These are phyloP conservation scores for Neonectria faginata DNA, from an alignment of 2,329 filamentous ascomycete genomes.

Conservation along the genomic window DNA sequence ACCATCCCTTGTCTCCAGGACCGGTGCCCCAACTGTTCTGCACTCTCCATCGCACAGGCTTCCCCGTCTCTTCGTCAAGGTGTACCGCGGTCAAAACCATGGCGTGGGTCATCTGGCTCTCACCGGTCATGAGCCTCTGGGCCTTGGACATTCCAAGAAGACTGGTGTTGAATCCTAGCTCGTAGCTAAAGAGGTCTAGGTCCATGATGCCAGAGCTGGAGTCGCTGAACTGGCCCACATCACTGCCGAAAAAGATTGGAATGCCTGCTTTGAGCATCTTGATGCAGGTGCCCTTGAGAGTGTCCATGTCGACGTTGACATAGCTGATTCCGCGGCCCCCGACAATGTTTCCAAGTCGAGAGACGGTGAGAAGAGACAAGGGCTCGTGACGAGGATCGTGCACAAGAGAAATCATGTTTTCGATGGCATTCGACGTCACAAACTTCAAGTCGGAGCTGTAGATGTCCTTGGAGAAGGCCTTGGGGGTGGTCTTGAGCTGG, in stretches of 20 bases:
- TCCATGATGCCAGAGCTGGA: constrained; percentile 81
- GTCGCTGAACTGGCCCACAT: constrained; percentile 87
- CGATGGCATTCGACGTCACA: constrained; percentile 70
- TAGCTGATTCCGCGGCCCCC: constrained; percentile 82
- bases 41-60: constrained; percentile 82
- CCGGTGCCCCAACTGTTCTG: constrained; percentile 85
- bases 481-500: constrained; percentile 73
- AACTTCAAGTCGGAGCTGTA: constrained; percentile 67
- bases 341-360: constrained; percentile 83
- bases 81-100: constrained; percentile 93
- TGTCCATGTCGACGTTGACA: constrained; percentile 81
- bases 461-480: constrained; percentile 77
- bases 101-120: constrained; percentile 89
- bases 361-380: constrained; percentile 78
- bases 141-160: constrained; percentile 82
- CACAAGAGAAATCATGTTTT: constrained; percentile 81
- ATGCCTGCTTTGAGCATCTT: constrained; percentile 81
- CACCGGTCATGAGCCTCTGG: constrained; percentile 77
- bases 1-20: constrained; percentile 83
- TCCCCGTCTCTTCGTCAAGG: constrained; percentile 70
- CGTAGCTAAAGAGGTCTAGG: constrained; percentile 79
- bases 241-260: constrained; percentile 89
- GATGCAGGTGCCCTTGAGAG: constrained; percentile 79
- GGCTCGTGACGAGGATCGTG: constrained; percentile 86
- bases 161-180: constrained; percentile 83